Evolutionary conservation across 805 yeast species (phyloP), one percentile per base, ranked within the genome.

Genomic region (Pichia phayaonensis): DNA sequence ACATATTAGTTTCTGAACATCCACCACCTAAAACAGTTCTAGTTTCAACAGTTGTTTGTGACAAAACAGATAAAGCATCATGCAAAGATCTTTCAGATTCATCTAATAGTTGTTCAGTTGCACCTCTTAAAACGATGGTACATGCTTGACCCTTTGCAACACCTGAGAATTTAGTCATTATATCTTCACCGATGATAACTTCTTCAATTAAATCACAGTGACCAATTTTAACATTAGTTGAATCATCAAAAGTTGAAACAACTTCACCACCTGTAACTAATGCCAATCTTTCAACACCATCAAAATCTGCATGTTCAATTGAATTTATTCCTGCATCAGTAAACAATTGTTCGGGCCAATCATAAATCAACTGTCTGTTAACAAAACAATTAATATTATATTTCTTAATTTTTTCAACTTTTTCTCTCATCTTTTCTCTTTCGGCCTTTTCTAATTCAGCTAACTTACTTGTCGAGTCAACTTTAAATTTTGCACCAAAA

Each of bases 261-360:
- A 94, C 97, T 74, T 94, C 98, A 64, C 97, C 99, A 47, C 99
- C 99, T 13, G 98, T 90, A 31, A 90, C 99, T 40, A 92, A 74
- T 2, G 99, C 96, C 58, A 94, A 78, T 66, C 98, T 83, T 73
- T 94, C 99, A 49, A 94, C 88, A 62, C 98, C 99, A 63, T 88
- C 98, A 61, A 94, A 94, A 69, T 94, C 99, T 16, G 99, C 98
- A 65, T 94, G 99, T 69, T 94, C 99, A 56, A 94, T 89, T 22
- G 97, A 83, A 68, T 88, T 90, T 61, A 94, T 86, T 49, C 83
- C 81, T 42, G 89, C 70, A 59, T 92, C 99, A 7, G 95, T 78
- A 63, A 94, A 87, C 58, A 94, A 75, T 70, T 88, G 97, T 71
- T 94, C 99, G 24, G 99, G 99, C 79, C 92, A 94, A 72, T 94